phyloP scores from a whole-genome alignment of 306 rosid species.

The Pyrus betulifolia region DNA sequence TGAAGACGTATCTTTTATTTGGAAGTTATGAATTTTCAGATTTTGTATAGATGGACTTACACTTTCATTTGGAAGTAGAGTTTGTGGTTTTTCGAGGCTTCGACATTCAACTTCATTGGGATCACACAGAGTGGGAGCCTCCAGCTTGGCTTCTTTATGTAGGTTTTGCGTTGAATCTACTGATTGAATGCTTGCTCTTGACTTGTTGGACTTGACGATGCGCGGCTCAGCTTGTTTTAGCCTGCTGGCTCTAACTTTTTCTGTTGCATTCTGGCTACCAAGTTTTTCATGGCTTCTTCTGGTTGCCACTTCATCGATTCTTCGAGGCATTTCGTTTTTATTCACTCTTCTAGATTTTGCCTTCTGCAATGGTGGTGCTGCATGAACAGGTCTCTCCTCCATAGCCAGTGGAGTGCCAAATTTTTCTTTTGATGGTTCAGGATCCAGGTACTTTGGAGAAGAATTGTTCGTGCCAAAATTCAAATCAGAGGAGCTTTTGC shows the following conservation, averaged over 20 bases:
- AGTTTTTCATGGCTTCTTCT: slow-evolving; percentile 32
- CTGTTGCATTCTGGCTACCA: slow-evolving; percentile 8
- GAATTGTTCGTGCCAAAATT: slow-evolving; percentile 23
- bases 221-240: slow-evolving; percentile 23
- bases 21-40: not conserved
- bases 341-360: slow-evolving; percentile 27
- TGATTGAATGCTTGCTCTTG: slow-evolving; percentile 10
- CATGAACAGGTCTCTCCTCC: slow-evolving; percentile 39
- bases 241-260: slow-evolving; percentile 10
- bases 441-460: slow-evolving; percentile 23
- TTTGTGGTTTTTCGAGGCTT: slow-evolving; percentile 14
- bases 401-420: slow-evolving; percentile 20
- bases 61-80: slow-evolving; percentile 13
- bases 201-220: slow-evolving; percentile 12
- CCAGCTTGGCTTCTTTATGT: slow-evolving; percentile 14
- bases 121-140: not conserved
- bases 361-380: slow-evolving; percentile 27
- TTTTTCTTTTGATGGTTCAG: slow-evolving; percentile 28
- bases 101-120: slow-evolving; percentile 12
- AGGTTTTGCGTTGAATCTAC: slow-evolving; percentile 3
- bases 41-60: slow-evolving; percentile 24
- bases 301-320: slow-evolving; percentile 30
- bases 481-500: slow-evolving; percentile 20
- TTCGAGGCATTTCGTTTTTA: slow-evolving; percentile 32
- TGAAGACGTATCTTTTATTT: not conserved